Evolutionary conservation across 169 alveolate species (phyloP).

Genomic region (Plasmodium billcollinsi): DNA sequence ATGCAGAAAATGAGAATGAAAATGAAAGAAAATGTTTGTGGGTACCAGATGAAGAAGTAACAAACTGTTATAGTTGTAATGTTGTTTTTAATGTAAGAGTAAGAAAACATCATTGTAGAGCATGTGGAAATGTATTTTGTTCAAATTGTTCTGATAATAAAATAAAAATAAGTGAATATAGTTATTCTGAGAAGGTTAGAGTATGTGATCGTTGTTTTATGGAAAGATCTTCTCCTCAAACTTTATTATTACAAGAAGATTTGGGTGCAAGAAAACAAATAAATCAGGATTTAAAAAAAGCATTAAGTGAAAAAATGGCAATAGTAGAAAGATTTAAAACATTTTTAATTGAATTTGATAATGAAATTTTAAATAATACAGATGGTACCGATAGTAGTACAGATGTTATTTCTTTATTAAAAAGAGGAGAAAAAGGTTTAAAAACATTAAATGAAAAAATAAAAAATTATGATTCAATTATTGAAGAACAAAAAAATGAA

Average conservation of each 20-base stretch:
- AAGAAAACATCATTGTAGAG: constrained; percentile 76
- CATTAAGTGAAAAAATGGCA: constrained; percentile 80
- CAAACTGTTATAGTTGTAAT: constrained; percentile 68
- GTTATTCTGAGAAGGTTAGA: constrained; percentile 75
- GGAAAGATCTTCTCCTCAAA: constrained; percentile 82
- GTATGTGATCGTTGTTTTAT: constrained; percentile 82
- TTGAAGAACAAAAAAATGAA: constrained; percentile 68
- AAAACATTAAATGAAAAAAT: constrained; percentile 53
- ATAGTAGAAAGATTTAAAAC: constrained; percentile 84
- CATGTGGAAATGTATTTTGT: constrained; percentile 76
- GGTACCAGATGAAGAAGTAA: constrained; percentile 77
- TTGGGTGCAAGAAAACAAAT: constrained; percentile 85
- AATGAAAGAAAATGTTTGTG: constrained; percentile 47
- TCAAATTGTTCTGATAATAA: constrained; percentile 76
- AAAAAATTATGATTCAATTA: constrained; percentile 44
- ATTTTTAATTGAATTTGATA: constrained; percentile 81
- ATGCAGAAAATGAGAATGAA: constrained; percentile 53
- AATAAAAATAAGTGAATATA: constrained; percentile 39
- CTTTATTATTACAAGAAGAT: constrained; percentile 87
- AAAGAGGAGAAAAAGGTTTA: constrained; percentile 71
- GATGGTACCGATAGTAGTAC: constrained; percentile 12
- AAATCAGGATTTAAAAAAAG: constrained; percentile 83
- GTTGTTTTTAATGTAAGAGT: constrained; percentile 66
- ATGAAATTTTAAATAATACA: constrained; percentile 68
- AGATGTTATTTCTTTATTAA: constrained; percentile 42